Percentiles rank a stretch among this genome's conserved stretches.
phyloP scores from a whole-genome alignment of 768 basidiomycete genomes.

The Rickenella mellea region DNA sequence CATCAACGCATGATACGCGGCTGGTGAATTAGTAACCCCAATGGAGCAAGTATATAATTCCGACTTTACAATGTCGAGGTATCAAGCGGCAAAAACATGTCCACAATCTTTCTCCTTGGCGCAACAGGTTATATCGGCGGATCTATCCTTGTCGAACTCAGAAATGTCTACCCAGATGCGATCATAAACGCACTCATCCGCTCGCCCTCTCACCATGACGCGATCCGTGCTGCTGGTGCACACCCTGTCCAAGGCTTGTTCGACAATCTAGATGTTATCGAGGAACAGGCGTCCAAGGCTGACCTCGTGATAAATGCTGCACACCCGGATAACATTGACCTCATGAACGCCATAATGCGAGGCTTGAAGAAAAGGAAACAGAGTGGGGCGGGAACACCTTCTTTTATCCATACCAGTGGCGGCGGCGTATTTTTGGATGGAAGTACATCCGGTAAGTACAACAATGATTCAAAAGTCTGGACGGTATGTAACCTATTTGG shows the following conservation, averaged over 20 bases:
- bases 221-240: not conserved
- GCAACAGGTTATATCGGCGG: constrained; percentile 33
- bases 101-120: constrained; percentile 30
- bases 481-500: not conserved
- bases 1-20: too few relatives aligned
- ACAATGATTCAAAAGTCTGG: not conserved
- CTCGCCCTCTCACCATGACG: not conserved
- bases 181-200: not conserved
- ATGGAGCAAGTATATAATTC: too few relatives aligned
- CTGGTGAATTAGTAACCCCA: too few relatives aligned
- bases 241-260: constrained; percentile 25
- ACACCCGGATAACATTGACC: constrained; percentile 20
- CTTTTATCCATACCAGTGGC: not conserved
- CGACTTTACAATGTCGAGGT: too few relatives aligned
- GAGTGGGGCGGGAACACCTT: not conserved
- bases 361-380: not conserved
- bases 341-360: not conserved
- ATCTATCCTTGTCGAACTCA: not conserved
- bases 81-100: too few relatives aligned
- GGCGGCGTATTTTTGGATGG: not conserved
- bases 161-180: not conserved
- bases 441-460: not conserved
- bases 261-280: constrained; percentile 25
- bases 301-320: constrained; percentile 33
- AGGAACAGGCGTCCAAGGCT: constrained; percentile 23